Conservation (phyloP, 345 rosid genomes). For the Euphorbia pulcherrima region DNA sequence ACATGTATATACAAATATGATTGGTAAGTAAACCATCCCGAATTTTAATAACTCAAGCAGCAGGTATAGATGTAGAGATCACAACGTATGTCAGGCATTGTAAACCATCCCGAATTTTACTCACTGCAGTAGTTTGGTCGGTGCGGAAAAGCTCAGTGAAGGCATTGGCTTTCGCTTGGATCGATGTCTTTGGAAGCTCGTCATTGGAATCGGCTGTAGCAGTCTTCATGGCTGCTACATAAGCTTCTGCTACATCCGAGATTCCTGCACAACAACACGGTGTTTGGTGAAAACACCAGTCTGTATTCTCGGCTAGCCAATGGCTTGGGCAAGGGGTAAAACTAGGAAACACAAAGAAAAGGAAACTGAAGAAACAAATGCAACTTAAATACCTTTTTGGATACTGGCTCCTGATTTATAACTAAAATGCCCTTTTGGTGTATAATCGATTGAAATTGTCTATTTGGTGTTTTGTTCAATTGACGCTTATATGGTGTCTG, state of each 20-base stretch:
- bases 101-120: constrained; percentile 79
- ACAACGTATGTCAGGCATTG: constrained; percentile 63
- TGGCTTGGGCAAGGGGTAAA: too few relatives aligned
- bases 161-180: constrained; percentile 57
- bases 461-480: too few relatives aligned
- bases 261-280: constrained; percentile 56
- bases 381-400: too few relatives aligned
- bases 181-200: constrained; percentile 39
- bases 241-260: constrained; percentile 84
- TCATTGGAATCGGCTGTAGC: constrained; percentile 48
- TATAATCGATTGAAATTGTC: too few relatives aligned
- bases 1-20: constrained; percentile 17
- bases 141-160: constrained; percentile 55
- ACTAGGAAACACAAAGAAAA: background rate
- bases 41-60: constrained; percentile 16
- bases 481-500: too few relatives aligned
- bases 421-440: too few relatives aligned
- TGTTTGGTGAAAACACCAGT: too few relatives aligned
- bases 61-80: constrained; percentile 63
- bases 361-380: background rate
- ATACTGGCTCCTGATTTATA: too few relatives aligned
- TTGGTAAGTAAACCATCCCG: background rate
- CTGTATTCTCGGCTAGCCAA: too few relatives aligned
- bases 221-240: constrained; percentile 56
- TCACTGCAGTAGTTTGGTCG: constrained; percentile 52